Conservation (phyloP, 2,329 filamentous ascomycete species). For the Camillea tinctor region DNA sequence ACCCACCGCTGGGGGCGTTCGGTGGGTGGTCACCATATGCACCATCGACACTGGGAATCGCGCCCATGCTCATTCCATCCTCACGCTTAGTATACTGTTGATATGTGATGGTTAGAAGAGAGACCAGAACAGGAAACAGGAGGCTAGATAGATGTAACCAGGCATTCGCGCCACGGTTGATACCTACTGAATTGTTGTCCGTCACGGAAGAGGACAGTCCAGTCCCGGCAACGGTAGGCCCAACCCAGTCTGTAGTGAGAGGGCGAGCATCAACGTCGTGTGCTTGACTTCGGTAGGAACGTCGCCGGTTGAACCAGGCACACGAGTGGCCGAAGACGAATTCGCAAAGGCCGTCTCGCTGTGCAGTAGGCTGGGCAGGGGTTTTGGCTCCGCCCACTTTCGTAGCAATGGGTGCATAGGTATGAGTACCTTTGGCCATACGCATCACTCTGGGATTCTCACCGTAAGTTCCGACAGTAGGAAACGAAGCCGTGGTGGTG, state of each 20-base stretch:
- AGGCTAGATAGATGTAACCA: neutral
- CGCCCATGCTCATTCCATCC: neutral
- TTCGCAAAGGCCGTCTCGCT: neutral
- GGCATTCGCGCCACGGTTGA: neutral
- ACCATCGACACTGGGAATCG: constrained; percentile 7
- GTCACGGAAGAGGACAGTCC: neutral
- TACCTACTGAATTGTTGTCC: neutral
- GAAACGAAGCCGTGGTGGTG: neutral
- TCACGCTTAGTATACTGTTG: constrained; percentile 3
- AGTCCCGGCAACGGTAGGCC: neutral
- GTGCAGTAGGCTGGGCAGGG: neutral
- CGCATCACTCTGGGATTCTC: no score
- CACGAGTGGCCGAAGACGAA: neutral
- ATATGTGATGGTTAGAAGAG: neutral
- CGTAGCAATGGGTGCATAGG: neutral
- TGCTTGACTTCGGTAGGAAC: neutral
- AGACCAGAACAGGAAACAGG: neutral
- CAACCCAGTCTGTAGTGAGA: neutral
- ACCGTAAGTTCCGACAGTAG: neutral
- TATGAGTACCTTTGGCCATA: neutral
- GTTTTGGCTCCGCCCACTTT: neutral
- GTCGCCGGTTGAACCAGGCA: neutral
- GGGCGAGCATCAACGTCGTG: neutral
- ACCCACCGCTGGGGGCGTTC: constrained; percentile 14
- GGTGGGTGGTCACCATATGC: constrained; percentile 12